A percentile compares a stretch with the other conserved stretches of the same genome.
Conservation (phyloP, 192 early-diverging fungal species). For the Rhizophagus clarus region DNA sequence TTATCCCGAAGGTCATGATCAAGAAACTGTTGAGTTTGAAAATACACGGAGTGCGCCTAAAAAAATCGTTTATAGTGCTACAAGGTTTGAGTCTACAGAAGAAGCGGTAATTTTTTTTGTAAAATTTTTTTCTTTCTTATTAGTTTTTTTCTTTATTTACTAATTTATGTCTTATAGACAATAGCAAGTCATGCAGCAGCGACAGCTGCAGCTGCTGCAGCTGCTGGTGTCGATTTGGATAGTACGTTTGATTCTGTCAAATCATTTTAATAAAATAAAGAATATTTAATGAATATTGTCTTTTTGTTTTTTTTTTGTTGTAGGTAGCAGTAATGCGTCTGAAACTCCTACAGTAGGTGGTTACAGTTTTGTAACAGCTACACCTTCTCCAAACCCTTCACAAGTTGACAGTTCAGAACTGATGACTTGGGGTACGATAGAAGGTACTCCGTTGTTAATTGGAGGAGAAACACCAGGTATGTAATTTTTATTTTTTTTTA, state of each 20-base stretch:
- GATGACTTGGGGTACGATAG: constrained; percentile 88
- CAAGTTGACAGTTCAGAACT: constrained; percentile 66
- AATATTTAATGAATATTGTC: too few relatives aligned
- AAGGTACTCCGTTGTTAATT: constrained; percentile 76
- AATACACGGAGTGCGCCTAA: constrained; percentile 55
- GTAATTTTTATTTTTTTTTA: neutral
- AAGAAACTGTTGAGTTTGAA: constrained; percentile 35
- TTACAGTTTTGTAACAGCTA: constrained; percentile 66
- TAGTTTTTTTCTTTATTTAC: neutral
- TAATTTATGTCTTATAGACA: constrained; percentile 6
- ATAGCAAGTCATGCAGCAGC: constrained; percentile 31
- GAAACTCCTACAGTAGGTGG: constrained; percentile 61
- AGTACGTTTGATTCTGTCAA: neutral
- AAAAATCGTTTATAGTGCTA: constrained; percentile 63
- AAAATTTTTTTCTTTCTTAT: neutral
- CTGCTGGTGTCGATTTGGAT: constrained; percentile 6
- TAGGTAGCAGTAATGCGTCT: neutral
- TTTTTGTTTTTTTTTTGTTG: neutral
- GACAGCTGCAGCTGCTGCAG: constrained; percentile 11
- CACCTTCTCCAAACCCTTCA: constrained; percentile 65
- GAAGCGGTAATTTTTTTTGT: constrained; percentile 35
- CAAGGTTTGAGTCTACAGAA: constrained; percentile 53
- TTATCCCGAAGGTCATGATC: constrained; percentile 55
- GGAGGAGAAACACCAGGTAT: constrained; percentile 48
- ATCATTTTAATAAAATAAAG: too few relatives aligned